phyloP scores from a whole-genome alignment of 1,284 basidiomycete species.

The Naganishia sp. region DNA sequence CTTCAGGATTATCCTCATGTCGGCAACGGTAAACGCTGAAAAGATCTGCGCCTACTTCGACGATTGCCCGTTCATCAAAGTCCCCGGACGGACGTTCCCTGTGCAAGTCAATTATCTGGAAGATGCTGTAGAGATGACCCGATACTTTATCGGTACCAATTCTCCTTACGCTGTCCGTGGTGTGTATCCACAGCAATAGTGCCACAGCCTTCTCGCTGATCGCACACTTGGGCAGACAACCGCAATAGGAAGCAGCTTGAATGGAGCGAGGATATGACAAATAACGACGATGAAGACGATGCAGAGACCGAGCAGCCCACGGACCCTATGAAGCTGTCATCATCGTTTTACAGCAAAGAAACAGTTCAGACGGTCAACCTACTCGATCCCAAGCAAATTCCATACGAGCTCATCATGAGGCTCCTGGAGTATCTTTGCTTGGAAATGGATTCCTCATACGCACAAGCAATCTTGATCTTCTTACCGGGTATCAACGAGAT shows the following conservation, averaged over 20 bases:
- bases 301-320: slow-evolving; percentile 37
- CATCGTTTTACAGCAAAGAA: slow-evolving; percentile 61
- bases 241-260: slow-evolving; percentile 63
- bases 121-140: slow-evolving; percentile 83
- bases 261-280: slow-evolving; percentile 55
- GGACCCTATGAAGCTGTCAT: slow-evolving; percentile 48
- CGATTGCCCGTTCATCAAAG: slow-evolving; percentile 80
- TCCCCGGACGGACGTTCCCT: slow-evolving; percentile 97
- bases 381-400: slow-evolving; percentile 85
- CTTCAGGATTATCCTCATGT: slow-evolving; percentile 88
- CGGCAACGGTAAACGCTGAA: slow-evolving; percentile 91
- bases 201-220: slow-evolving; percentile 2
- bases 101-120: slow-evolving; percentile 87
- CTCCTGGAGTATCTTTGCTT: slow-evolving; percentile 87
- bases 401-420: slow-evolving; percentile 84
- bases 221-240: slow-evolving; percentile 27
- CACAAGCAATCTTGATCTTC: slow-evolving; percentile 84
- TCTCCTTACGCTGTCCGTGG: slow-evolving; percentile 80
- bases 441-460: slow-evolving; percentile 60
- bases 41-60: slow-evolving; percentile 94
- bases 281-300: slow-evolving; percentile 66
- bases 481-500: slow-evolving; percentile 93
- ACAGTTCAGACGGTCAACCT: slow-evolving; percentile 81
- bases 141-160: slow-evolving; percentile 80
- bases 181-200: slow-evolving; percentile 49